Percentiles rank a stretch among this genome's conserved stretches.
Evolutionary conservation across 2,329 filamentous ascomycete genomes (phyloP).

Genomic region (Penicillium paneum): DNA sequence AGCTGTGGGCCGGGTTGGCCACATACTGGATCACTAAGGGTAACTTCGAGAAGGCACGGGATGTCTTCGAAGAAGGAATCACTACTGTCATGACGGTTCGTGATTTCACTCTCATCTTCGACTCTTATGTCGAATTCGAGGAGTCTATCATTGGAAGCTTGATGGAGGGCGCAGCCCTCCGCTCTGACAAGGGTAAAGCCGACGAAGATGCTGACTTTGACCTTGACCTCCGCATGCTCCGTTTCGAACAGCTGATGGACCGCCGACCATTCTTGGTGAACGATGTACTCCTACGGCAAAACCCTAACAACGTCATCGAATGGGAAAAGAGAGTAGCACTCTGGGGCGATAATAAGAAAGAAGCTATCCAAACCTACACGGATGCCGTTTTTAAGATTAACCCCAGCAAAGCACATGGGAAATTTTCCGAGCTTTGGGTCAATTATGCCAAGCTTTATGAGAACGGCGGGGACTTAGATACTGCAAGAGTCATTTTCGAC

Average conservation of each 20-base stretch:
- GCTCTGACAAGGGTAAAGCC: constrained; percentile 72
- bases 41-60: constrained; percentile 86
- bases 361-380: constrained; percentile 92
- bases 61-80: constrained; percentile 93
- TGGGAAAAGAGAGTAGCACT: constrained; percentile 96
- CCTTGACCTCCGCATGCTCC: constrained; percentile 93
- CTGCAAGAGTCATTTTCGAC: constrained; percentile 88
- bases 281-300: constrained; percentile 90
- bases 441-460: constrained; percentile 99
- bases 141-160: constrained; percentile 89
- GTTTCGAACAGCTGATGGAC: constrained; percentile 98
- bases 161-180: constrained; percentile 79
- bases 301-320: constrained; percentile 91
- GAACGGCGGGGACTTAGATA: constrained; percentile 75
- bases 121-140: constrained; percentile 94
- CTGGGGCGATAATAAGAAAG: constrained; percentile 88
- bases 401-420: constrained; percentile 88
- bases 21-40: constrained; percentile 95
- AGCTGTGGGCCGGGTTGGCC: constrained; percentile 89
- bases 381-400: constrained; percentile 89
- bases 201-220: constrained; percentile 89
- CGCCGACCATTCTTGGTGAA: constrained; percentile 92
- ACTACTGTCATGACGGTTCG: constrained; percentile 98
- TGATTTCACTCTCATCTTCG: constrained; percentile 94
- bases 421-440: constrained; percentile 92